A percentile compares a stretch with the other conserved stretches of the same genome.
These are phyloP conservation scores for Hymenoscyphus occultus DNA, from an alignment of 2,329 filamentous ascomycete species.

Conservation along the genomic window DNA sequence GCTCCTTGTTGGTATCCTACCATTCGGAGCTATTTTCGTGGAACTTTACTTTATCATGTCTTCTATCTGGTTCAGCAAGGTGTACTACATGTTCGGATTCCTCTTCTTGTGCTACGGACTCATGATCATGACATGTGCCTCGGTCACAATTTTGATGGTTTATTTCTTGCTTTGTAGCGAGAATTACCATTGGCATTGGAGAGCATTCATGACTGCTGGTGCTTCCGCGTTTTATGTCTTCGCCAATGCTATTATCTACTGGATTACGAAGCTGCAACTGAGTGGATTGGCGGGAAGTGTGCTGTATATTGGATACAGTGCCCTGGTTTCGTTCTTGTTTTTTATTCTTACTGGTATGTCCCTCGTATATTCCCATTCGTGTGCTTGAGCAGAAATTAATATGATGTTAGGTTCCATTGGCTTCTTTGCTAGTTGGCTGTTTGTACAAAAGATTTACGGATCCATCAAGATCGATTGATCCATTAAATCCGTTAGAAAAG, in stretches of 20 bases:
- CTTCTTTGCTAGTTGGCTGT: slow-evolving; percentile 92
- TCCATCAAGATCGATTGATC: slow-evolving; percentile 94
- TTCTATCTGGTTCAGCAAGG: slow-evolving; percentile 96
- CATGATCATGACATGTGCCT: slow-evolving; percentile 93
- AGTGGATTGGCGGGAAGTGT: slow-evolving; percentile 82
- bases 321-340: slow-evolving; percentile 83
- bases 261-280: slow-evolving; percentile 82
- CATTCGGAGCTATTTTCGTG: slow-evolving; percentile 95
- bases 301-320: slow-evolving; percentile 90
- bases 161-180: slow-evolving; percentile 96
- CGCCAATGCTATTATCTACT: slow-evolving; percentile 85
- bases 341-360: slow-evolving; percentile 88
- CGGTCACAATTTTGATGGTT: slow-evolving; percentile 88
- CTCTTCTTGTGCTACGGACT: slow-evolving; percentile 95
- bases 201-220: slow-evolving; percentile 86
- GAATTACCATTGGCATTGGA: slow-evolving; percentile 99
- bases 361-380: background rate
- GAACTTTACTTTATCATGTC: slow-evolving; percentile 99
- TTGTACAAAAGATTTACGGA: slow-evolving; percentile 87
- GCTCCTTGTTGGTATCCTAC: slow-evolving; percentile 85
- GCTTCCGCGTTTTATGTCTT: slow-evolving; percentile 92
- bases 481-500: background rate
- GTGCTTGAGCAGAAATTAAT: slow-evolving; percentile 18
- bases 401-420: slow-evolving; percentile 75
- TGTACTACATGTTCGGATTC: slow-evolving; percentile 99